Conservation (phyloP, 345 rosid species). For the Anacardium occidentale region DNA sequence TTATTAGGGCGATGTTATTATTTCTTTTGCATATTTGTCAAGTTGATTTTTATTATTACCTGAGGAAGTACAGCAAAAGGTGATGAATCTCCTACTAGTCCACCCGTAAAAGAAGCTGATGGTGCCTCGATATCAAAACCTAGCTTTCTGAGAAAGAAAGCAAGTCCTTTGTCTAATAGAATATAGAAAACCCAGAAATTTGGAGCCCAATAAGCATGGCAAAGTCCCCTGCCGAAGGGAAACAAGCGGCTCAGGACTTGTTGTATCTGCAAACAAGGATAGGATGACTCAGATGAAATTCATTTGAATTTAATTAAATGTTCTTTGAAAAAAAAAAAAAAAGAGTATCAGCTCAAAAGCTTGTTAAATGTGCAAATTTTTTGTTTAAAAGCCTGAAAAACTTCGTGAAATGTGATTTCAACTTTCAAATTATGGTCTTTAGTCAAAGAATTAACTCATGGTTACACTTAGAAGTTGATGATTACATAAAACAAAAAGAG, state of each 20-base stretch:
- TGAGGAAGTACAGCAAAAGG: constrained; percentile 75
- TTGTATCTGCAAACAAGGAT: constrained; percentile 57
- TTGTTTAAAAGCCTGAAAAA: neutral
- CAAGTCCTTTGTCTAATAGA: constrained; percentile 66
- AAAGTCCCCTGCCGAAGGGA: constrained; percentile 97
- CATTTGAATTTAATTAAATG: neutral
- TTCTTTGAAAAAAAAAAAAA: neutral
- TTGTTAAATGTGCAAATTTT: neutral
- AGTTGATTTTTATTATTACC: constrained; percentile 34
- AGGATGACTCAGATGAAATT: constrained; percentile 8
- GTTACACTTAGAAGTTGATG: neutral
- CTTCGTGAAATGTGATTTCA: neutral
- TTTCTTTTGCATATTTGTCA: neutral
- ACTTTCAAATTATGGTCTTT: neutral
- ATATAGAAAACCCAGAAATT: constrained; percentile 96
- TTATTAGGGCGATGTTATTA: neutral
- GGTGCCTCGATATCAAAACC: constrained; percentile 53
- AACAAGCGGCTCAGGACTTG: constrained; percentile 79
- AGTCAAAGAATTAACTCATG: neutral
- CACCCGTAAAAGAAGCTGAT: constrained; percentile 83
- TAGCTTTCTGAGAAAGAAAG: constrained; percentile 52
- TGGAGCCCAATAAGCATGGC: constrained; percentile 98
- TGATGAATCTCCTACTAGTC: constrained; percentile 77
- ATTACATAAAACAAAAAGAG: neutral
- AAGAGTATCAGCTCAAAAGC: neutral